Base-by-base conservation (phyloP, 2,329 filamentous ascomycete genomes). In the Triangularia verruculosa region DNA sequence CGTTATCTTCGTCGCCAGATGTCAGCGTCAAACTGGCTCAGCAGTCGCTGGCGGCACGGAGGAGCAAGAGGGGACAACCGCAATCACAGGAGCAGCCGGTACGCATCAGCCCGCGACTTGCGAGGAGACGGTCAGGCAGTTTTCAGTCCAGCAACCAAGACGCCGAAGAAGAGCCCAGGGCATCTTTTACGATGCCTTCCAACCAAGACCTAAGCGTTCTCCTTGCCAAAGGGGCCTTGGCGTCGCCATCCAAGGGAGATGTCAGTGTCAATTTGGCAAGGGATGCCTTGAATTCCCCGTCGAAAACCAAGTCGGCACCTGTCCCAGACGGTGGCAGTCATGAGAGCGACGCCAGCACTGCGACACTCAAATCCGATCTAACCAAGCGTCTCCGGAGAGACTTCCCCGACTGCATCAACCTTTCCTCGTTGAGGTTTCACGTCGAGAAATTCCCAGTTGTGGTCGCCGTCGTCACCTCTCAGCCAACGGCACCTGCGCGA, bases 381-480 rank as follows among this genome's bases (percentile, higher is more conserved):
- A 71, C 75, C 34, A 80, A 77, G 63, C 76, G 76, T 56, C 75
- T 85, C 1, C 79, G 79, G 11, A 77, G 76, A n/a, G 78, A 78
- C 12, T 74, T 87, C 47, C 79, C 81, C 2, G 84, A 86, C 63
- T 86, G 78, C 67, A 76, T 83, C 47, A 69, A 81, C 1, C 78
- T 89, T 15, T 82, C 82, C 67, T 73, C 76, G 5, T 74, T 89
- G 30, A 80, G 82, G n/a, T 77, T 75, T 47, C 78, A 81, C 61
- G 74, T 83, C 53, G 77, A 78, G 58, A 79, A 81, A 67, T 79
- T 77, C 39, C 63, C 61, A 1, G 83, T 88, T 70, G 75, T 87
- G 5, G 73, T 87, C 8, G 86, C 79, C 15, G 77, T 89, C 6
- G 84, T 79, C 3, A 83, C 83, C 13, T 78, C 79, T 54, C 76